These are phyloP conservation scores for Gossypium ekmanianum DNA, from an alignment of 345 rosid genomes.

Conservation along the genomic window DNA sequence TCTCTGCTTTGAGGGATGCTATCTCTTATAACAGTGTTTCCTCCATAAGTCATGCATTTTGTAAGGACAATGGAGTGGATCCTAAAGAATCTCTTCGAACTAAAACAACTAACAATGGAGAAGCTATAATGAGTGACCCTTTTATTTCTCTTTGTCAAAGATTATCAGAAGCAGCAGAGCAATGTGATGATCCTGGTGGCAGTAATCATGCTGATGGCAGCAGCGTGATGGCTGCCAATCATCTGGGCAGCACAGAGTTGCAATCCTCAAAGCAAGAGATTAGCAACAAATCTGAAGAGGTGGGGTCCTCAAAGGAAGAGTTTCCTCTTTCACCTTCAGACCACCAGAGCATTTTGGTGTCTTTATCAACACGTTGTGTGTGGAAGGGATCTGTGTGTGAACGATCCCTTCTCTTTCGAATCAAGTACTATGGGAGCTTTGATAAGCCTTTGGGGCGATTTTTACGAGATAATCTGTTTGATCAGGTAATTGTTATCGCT, in stretches of 20 bases:
- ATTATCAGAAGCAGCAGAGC: conserved; percentile 23
- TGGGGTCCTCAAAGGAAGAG: conserved; percentile 62
- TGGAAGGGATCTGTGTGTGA: conserved; percentile 94
- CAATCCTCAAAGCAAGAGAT: conserved; percentile 30
- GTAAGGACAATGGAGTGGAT: conserved; percentile 28
- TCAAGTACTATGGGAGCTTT: conserved; percentile 88
- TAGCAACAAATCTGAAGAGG: conserved; percentile 35
- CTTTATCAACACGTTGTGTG: conserved; percentile 86
- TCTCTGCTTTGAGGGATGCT: conserved; percentile 17
- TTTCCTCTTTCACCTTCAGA: conserved; percentile 89
- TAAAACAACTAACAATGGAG: conserved; percentile 17
- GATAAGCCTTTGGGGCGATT: conserved; percentile 94
- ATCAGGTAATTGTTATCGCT: conserved; percentile 50
- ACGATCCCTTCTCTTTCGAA: conserved; percentile 78
- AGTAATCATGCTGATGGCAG: conserved; percentile 22
- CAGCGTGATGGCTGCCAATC: conserved; percentile 22
- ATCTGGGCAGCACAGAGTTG: conserved; percentile 20
- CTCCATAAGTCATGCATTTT: conserved; percentile 24
- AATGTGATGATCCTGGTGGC: conserved; percentile 17
- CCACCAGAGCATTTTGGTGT: conserved; percentile 95
- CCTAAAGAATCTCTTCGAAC: conserved; percentile 33
- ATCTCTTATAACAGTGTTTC: conserved; percentile 17
- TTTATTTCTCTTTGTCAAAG: conserved; percentile 19
- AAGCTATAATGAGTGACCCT: conserved; percentile 14
- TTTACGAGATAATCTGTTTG: conserved; percentile 83